A percentile compares a stretch with the other conserved stretches of the same genome.
Conservation (phyloP, 2,329 filamentous ascomycete genomes). For the Monosporascus sp. region DNA sequence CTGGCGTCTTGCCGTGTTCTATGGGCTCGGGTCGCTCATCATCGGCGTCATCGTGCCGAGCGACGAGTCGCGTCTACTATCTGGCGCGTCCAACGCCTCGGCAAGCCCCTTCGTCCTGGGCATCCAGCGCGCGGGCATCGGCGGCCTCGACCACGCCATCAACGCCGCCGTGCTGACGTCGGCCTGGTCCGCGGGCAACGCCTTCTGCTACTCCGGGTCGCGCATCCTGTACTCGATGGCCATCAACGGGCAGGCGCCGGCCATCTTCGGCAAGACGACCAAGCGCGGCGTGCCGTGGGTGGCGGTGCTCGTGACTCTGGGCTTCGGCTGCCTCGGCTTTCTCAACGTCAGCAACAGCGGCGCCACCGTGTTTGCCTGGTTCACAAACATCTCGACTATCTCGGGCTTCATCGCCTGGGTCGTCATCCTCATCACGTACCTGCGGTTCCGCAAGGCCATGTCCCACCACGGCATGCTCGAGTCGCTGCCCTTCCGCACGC, state of each 20-base stretch:
- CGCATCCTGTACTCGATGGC: constrained; percentile 67
- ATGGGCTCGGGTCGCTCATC: constrained; percentile 56
- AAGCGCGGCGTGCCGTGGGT: constrained; percentile 56
- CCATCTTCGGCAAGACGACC: constrained; percentile 54
- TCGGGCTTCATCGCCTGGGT: constrained; percentile 57
- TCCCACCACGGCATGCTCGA: constrained; percentile 44
- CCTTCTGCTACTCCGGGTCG: constrained; percentile 61
- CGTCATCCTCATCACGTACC: constrained; percentile 52
- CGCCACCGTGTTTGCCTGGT: constrained; percentile 63
- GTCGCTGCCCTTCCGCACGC: constrained; percentile 46
- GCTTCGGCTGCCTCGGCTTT: constrained; percentile 62
- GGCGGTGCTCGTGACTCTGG: constrained; percentile 49
- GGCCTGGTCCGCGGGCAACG: constrained; percentile 57
- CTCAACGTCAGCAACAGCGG: constrained; percentile 62
- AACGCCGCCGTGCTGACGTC: constrained; percentile 64
- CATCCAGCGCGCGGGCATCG: constrained; percentile 61
- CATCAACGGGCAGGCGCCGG: constrained; percentile 60
- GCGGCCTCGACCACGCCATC: constrained; percentile 58
- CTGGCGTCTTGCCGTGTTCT: constrained; percentile 58
- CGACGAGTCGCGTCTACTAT: constrained; percentile 56
- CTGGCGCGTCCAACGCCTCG: constrained; percentile 51
- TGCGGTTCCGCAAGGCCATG: constrained; percentile 56
- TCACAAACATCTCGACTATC: constrained; percentile 64
- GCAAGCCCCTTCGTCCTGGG: constrained; percentile 62
- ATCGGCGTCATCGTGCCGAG: constrained; percentile 61